phyloP scores from a whole-genome alignment of 495 filamentous ascomycete species.

The Aspergillus panamensis region DNA sequence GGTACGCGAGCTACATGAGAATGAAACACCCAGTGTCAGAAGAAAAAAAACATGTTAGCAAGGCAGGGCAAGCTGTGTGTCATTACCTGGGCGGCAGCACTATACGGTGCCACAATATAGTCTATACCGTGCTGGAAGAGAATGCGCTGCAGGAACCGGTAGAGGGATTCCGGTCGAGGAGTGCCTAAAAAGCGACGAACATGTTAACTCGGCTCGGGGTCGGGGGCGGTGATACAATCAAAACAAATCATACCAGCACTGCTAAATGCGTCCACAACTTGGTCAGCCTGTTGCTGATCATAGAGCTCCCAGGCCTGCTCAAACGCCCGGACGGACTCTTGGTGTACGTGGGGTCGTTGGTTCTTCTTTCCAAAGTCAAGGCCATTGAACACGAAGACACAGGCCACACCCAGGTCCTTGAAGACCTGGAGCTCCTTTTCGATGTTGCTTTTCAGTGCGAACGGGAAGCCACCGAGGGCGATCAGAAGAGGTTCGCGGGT shows the following conservation, averaged over 20 bases:
- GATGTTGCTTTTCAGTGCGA: conserved; percentile 66
- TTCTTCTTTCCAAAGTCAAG: conserved; percentile 71
- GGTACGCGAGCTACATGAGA: conserved; percentile 67
- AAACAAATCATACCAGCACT: conserved; percentile 61
- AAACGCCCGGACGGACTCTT: conserved; percentile 45
- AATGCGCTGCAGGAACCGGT: conserved; percentile 69
- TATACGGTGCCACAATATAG: conserved; percentile 87
- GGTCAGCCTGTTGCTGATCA: conserved; percentile 68
- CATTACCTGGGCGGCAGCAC: conserved; percentile 79
- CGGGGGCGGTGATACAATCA: background rate
- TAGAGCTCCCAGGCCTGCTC: conserved; percentile 81
- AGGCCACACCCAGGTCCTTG: conserved; percentile 57
- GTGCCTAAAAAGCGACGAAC: conserved; percentile 42
- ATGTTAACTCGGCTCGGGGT: conserved; percentile 13
- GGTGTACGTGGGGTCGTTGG: conserved; percentile 49
- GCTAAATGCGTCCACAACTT: conserved; percentile 79
- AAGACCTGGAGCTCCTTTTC: conserved; percentile 68
- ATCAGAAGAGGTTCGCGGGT: conserved; percentile 81
- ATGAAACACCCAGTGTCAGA: conserved; percentile 14
- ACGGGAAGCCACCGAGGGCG: conserved; percentile 85
- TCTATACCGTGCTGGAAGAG: conserved; percentile 65
- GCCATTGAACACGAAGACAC: conserved; percentile 87
- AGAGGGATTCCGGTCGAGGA: conserved; percentile 57
- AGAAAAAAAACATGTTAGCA: background rate
- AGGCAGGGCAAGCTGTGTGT: background rate